A percentile compares a stretch with the other conserved stretches of the same genome.
Conservation (phyloP, 1,284 basidiomycete species). For the Leucoagaricus sp. region DNA sequence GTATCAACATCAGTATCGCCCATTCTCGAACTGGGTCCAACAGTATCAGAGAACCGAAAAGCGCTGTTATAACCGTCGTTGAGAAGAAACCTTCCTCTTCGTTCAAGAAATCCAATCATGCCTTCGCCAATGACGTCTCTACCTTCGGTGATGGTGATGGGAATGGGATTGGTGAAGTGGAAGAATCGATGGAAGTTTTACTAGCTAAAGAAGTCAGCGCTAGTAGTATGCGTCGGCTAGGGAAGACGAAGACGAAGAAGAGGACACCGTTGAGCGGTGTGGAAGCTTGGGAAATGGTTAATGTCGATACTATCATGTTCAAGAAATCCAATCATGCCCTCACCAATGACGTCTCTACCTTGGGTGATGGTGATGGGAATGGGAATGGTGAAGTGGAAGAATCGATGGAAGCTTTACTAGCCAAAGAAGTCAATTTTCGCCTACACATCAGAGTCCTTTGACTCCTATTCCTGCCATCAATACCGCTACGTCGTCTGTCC, state of each 20-base stretch:
- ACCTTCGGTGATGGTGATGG: background rate
- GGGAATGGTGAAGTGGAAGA: slow-evolving; percentile 38
- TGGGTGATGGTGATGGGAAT: background rate
- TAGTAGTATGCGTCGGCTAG: background rate
- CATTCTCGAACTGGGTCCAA: slow-evolving; percentile 6
- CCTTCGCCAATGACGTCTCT: too few relatives aligned
- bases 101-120: too few relatives aligned
- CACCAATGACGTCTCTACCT: background rate
- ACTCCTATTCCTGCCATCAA: background rate
- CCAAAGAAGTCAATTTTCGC: slow-evolving; percentile 22
- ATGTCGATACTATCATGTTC: slow-evolving; percentile 30
- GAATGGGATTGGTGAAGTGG: slow-evolving; percentile 30
- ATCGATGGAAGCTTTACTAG: slow-evolving; percentile 50
- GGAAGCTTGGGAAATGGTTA: slow-evolving; percentile 31
- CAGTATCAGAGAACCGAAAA: slow-evolving; percentile 12
- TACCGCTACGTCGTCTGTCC: background rate
- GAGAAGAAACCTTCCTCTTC: background rate
- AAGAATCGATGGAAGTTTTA: slow-evolving; percentile 50
- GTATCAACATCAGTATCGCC: background rate
- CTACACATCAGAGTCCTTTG: background rate
- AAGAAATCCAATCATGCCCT: too few relatives aligned
- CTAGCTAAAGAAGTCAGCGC: slow-evolving; percentile 35
- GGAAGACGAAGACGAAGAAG: slow-evolving; percentile 5
- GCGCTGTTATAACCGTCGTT: slow-evolving; percentile 11
- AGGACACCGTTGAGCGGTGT: slow-evolving; percentile 18